phyloP scores from a whole-genome alignment of 2,329 filamentous ascomycete genomes.

The Aureobasidium namibiae region DNA sequence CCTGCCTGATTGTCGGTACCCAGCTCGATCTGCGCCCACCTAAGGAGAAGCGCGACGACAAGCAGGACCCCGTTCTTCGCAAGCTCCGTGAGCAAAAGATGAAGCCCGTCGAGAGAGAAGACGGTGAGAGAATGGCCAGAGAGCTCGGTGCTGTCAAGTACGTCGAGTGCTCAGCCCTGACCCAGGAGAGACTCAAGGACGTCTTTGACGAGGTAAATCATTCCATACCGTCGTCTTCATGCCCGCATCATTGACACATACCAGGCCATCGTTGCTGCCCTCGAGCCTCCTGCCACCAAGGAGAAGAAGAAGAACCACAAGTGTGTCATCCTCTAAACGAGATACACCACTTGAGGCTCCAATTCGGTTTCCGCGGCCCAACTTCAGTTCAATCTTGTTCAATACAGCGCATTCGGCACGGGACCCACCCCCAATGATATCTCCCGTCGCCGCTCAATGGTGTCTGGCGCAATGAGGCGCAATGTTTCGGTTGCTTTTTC shows the following conservation, averaged over 20 bases:
- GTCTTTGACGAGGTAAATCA: constrained; percentile 90
- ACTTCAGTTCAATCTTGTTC: background rate
- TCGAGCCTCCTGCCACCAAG: constrained; percentile 70
- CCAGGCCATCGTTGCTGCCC: constrained; percentile 88
- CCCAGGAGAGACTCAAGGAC: constrained; percentile 97
- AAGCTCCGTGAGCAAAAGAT: constrained; percentile 96
- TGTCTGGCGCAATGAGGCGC: constrained; percentile 14
- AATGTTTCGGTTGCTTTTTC: constrained; percentile 9
- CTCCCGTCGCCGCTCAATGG: constrained; percentile 2
- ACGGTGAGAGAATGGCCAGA: constrained; percentile 93
- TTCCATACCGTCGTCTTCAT: background rate
- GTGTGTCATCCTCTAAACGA: constrained; percentile 29
- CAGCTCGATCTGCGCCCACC: constrained; percentile 70
- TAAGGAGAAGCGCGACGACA: constrained; percentile 13
- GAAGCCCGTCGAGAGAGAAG: constrained; percentile 82
- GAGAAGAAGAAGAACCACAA: constrained; percentile 27
- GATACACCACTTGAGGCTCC: background rate
- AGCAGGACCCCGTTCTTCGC: constrained; percentile 59
- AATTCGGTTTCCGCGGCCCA: background rate
- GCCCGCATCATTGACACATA: background rate
- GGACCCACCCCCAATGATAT: constrained; percentile 9
- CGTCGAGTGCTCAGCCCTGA: constrained; percentile 95
- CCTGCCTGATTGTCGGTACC: constrained; percentile 94
- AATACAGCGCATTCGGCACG: constrained; percentile 12
- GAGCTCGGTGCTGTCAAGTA: constrained; percentile 98